Percentiles rank a stretch among this genome's conserved stretches.
These are phyloP conservation scores for Perilla frutescens DNA, from an alignment of 257 asterid genomes.

Conservation along the genomic window DNA sequence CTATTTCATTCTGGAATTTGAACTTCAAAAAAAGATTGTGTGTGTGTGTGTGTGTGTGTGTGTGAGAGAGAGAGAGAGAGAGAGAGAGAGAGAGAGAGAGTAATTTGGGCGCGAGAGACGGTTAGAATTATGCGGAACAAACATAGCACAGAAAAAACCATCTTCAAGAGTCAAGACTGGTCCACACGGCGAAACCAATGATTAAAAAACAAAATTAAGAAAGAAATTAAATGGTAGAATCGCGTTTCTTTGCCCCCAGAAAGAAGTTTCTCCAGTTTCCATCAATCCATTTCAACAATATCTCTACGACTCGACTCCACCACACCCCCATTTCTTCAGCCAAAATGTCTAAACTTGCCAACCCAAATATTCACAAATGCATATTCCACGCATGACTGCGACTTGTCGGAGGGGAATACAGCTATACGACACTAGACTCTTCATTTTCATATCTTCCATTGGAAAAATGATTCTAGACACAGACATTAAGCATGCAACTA, in stretches of 20 bases:
- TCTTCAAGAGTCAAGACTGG: slow-evolving; percentile 40
- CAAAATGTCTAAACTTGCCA: slow-evolving; percentile 37
- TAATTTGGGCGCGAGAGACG: slow-evolving; percentile 36
- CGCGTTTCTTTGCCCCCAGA: slow-evolving; percentile 30
- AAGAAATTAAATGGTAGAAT: slow-evolving; percentile 36
- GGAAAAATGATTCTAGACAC: not conserved
- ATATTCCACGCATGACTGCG: not conserved
- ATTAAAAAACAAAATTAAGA: slow-evolving; percentile 11
- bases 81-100: slow-evolving; percentile 5
- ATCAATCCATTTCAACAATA: slow-evolving; percentile 36
- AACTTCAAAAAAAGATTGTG: too few species aligned
- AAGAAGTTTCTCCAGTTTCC: slow-evolving; percentile 19
- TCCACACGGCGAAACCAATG: slow-evolving; percentile 49
- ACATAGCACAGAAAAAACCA: slow-evolving; percentile 7
- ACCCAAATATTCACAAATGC: not conserved
- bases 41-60: too few species aligned
- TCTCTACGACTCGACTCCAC: not conserved
- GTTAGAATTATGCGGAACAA: slow-evolving; percentile 27
- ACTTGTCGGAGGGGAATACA: not conserved
- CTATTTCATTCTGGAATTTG: too few species aligned
- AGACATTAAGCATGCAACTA: not conserved
- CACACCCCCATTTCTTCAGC: not conserved
- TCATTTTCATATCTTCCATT: not conserved
- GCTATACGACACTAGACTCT: not conserved
- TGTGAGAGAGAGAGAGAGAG: too few species aligned